These are phyloP conservation scores for Ascochyta viciae-villosae DNA, from an alignment of 2,329 filamentous ascomycete species.

Conservation along the genomic window DNA sequence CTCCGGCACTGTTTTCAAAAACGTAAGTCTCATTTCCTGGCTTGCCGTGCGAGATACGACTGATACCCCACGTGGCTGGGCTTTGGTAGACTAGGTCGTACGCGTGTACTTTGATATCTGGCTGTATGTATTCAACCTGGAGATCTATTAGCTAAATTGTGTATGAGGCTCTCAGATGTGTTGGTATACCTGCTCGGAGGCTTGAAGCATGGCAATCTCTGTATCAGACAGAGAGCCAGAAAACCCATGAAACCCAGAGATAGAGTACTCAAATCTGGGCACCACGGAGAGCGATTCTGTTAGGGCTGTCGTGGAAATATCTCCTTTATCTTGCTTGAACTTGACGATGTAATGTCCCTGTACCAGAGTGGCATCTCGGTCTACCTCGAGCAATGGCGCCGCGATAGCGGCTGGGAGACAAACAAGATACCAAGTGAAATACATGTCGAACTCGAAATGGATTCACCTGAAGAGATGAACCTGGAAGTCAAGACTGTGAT, in stretches of 20 bases:
- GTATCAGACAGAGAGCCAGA: constrained; percentile 39
- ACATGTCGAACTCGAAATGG: constrained; percentile 33
- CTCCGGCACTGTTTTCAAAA: constrained; percentile 48
- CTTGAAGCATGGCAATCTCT: constrained; percentile 35
- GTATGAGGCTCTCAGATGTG: not conserved
- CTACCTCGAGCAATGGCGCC: constrained; percentile 47
- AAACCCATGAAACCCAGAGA: constrained; percentile 49
- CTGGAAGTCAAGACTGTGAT: too few species aligned
- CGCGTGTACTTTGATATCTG: constrained; percentile 40
- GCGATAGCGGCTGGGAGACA: constrained; percentile 47
- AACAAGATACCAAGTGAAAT: constrained; percentile 38
- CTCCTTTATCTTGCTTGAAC: constrained; percentile 44
- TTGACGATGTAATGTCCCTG: constrained; percentile 56
- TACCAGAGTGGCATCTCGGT: constrained; percentile 34
- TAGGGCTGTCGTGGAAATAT: constrained; percentile 25
- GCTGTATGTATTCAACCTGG: constrained; percentile 47
- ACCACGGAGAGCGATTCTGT: constrained; percentile 26
- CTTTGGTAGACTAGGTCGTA: constrained; percentile 42
- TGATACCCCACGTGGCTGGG: constrained; percentile 50
- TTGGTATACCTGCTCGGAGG: constrained; percentile 31
- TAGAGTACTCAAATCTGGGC: constrained; percentile 42
- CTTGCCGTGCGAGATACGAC: constrained; percentile 46
- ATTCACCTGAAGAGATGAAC: too few species aligned
- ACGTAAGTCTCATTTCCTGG: constrained; percentile 43
- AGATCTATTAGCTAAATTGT: not conserved